Evolutionary conservation across 2,329 filamentous ascomycete species (phyloP).

Genomic region (Aureobasidium sp.): DNA sequence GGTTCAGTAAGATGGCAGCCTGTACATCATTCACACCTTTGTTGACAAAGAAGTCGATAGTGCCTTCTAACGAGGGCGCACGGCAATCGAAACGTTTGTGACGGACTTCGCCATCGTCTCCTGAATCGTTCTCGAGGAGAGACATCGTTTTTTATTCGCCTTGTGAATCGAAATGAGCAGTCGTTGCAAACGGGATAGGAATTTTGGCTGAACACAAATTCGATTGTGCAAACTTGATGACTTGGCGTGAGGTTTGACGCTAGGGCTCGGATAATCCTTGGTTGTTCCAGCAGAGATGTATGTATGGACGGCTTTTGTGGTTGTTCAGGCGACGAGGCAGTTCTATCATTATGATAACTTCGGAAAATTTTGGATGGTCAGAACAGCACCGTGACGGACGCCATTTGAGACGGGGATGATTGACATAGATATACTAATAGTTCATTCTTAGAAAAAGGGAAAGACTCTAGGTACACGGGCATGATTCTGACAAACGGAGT

Average conservation of each 20-base stretch:
- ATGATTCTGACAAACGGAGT: background rate
- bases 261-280: background rate
- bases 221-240: background rate
- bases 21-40: background rate
- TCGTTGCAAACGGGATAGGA: background rate
- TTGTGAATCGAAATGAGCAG: background rate
- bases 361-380: background rate
- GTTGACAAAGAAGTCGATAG: background rate
- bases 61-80: background rate
- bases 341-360: background rate
- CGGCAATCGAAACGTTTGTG: background rate
- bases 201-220: background rate
- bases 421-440: background rate
- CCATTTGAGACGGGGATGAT: no score
- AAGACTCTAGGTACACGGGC: no score
- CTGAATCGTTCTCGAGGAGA: background rate
- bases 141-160: background rate
- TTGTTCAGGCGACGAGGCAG: background rate
- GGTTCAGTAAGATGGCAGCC: background rate
- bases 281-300: background rate
- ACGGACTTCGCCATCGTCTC: conserved; percentile 1
- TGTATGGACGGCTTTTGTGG: background rate
- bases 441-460: background rate
- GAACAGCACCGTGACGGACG: background rate
- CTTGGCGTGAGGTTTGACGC: background rate